Conservation (phyloP, 2,329 filamentous ascomycete species). For the Scleromitrula shiraiana region DNA sequence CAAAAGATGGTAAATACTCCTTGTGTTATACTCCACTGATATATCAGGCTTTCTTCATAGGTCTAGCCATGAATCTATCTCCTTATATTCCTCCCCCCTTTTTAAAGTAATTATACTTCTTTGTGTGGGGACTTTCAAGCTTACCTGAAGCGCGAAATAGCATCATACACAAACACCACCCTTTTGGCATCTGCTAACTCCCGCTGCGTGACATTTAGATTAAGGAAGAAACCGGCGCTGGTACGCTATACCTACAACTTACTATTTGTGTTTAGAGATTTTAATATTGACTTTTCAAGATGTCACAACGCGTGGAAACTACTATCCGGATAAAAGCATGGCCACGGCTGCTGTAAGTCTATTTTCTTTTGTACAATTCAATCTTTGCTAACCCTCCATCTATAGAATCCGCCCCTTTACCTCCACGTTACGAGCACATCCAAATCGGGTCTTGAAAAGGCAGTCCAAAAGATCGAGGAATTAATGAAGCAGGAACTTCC, state of each 20-base stretch:
- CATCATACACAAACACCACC: slow-evolving; percentile 44
- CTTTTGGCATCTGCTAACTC: slow-evolving; percentile 93
- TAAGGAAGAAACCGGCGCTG: slow-evolving; percentile 98
- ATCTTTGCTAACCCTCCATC: slow-evolving; percentile 9
- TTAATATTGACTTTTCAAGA: slow-evolving; percentile 65
- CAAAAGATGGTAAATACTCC: slow-evolving; percentile 99
- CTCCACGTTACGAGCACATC: slow-evolving; percentile 90
- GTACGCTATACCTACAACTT: slow-evolving; percentile 64
- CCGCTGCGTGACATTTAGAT: slow-evolving; percentile 87
- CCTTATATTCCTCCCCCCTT: slow-evolving; percentile 27
- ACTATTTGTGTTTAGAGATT: slow-evolving; percentile 30
- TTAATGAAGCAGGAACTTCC: slow-evolving; percentile 94
- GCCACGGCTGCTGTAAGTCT: slow-evolving; percentile 77
- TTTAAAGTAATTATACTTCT: slow-evolving; percentile 22
- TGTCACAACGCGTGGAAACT: slow-evolving; percentile 95
- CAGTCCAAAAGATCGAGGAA: slow-evolving; percentile 82
- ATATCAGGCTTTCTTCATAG: slow-evolving; percentile 36
- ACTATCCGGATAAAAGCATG: slow-evolving; percentile 97
- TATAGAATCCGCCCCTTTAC: slow-evolving; percentile 86
- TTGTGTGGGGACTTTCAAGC: slow-evolving; percentile 56
- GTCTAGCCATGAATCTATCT: slow-evolving; percentile 28
- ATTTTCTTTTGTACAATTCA: background rate
- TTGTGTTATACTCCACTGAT: slow-evolving; percentile 62
- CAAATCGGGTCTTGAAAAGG: slow-evolving; percentile 85
- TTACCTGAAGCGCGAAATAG: slow-evolving; percentile 60